Base-by-base conservation (phyloP, 1,284 basidiomycete genomes). In the Ustilago xerochloae region DNA sequence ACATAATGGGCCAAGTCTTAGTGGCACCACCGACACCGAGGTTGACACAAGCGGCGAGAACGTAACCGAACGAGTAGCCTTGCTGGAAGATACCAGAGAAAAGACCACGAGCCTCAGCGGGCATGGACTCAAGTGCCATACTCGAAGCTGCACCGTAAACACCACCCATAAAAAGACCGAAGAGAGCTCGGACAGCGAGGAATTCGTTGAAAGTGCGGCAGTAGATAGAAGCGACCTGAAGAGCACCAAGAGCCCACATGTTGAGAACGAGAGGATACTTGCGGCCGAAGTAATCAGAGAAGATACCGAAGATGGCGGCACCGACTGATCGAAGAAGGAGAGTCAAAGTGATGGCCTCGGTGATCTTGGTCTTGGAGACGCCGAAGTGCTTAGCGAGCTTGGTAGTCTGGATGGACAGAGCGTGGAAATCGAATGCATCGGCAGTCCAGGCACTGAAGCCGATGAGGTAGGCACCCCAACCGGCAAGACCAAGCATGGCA, bases 221-320 rank as follows among this genome's bases (percentile, higher is more conserved):
- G 50, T 70, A 77, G 54, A 77, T 66, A 8, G 69, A 63, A 16
- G 63, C 70, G 39, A 80, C 57, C 35, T 78, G 75, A 5, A 80
- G 66, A 7, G 65, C 64, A 54, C 69, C 74, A 20, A 79, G 55
- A 18, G 53, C 20, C 54, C 60, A 63, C 63, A 80, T 71, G 61
- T 79, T 78, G 62, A 79, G 50, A 22, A 69, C 58, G 43, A 77
- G 61, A n/a, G 74, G 77, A 20, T 65, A 74, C 28, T 74, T 77
- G 4, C 94, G 89, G 5, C 95, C 68, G 36, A 65, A 71, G 43
- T 65, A 71, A 41, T 71, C 68, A n/a, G 63, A 54, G 15, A 64
- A 68, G 39, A 65, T 16, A 35, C 74, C 78, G 26, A 79, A 80
- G 39, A 80, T 57, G 30, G 71, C 61, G 2, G 77, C 78, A n/a